Evolutionary conservation across 2,329 filamentous ascomycete genomes (phyloP), one percentile per base, ranked within the genome.

Genomic region (Colletotrichum lentis): DNA sequence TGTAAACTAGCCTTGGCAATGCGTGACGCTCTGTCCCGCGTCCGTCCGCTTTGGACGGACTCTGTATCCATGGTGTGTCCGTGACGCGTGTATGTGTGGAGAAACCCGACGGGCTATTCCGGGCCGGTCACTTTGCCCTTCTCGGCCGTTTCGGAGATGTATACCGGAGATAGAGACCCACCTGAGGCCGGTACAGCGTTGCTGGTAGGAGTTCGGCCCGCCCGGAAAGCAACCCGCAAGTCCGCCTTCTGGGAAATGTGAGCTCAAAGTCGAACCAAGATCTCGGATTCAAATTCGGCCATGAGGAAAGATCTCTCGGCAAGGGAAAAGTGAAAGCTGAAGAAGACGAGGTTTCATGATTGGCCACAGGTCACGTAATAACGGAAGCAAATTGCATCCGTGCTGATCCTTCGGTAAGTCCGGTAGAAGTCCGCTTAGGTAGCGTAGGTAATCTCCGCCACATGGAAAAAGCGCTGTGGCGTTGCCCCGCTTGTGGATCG

Each of bases 351-450:
- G 60, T 67, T 67, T 64, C 47, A 64, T 64, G 64, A 67, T 66
- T 69, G 66, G 66, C 50, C 49, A 24, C 49, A 24, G 49, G 62
- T 62, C 62, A 66, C 62, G 62, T 46, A 66, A 69, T 53, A 31
- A 20, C 68, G 68, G 68, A 57, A 24, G 55, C 27, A 69, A 47
- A 41, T 49, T 70, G 50, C 20, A 56, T 61, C 68, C 68, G 68
- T 44, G 31, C 24, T 27, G 11, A 20, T 50, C 43, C 49, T 66
- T 66, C 60, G 62, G 56, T 66, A 67, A 67, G 66, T 31, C 52
- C 11, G 43, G 58, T 27, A 10, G 22, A 16, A 4, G 44, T 24
- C 22, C 31, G 31, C 20, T 24, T 1, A 39, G 7, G 24, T 24
- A 24, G 24, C n/a, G n/a, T n/a, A n/a, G 39, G 35, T 14, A 55